phyloP scores from a whole-genome alignment of 768 basidiomycete species.

The Mycena haematopus region DNA sequence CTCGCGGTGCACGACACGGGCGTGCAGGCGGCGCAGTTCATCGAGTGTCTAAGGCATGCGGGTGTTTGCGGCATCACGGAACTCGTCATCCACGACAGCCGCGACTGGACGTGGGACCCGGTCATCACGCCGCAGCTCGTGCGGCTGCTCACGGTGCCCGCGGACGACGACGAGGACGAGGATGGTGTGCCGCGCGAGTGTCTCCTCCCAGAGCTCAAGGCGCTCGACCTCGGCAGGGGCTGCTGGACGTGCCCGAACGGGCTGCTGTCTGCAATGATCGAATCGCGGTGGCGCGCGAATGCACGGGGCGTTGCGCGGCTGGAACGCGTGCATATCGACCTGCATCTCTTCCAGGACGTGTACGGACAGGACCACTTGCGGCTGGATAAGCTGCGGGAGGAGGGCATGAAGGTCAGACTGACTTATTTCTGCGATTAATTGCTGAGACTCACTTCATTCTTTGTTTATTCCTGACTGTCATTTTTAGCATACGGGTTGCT shows the following conservation, averaged over 20 bases:
- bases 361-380: slow-evolving; percentile 40
- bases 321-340: slow-evolving; percentile 37
- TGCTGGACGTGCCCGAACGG: slow-evolving; percentile 38
- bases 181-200: slow-evolving; percentile 1
- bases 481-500: slow-evolving; percentile 23
- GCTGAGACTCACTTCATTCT: neutral
- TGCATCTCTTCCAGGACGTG: slow-evolving; percentile 34
- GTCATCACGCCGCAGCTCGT: slow-evolving; percentile 39
- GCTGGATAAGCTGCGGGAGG: slow-evolving; percentile 39
- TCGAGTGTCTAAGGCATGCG: slow-evolving; percentile 36
- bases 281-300: slow-evolving; percentile 40
- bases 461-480: neutral
- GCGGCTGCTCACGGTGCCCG: slow-evolving; percentile 35
- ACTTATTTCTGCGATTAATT: slow-evolving; percentile 26
- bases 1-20: slow-evolving; percentile 43
- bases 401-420: slow-evolving; percentile 40
- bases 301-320: slow-evolving; percentile 34
- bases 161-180: neutral
- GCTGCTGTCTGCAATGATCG: slow-evolving; percentile 42
- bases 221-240: slow-evolving; percentile 39
- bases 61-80: slow-evolving; percentile 37
- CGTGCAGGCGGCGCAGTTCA: slow-evolving; percentile 38
- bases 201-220: slow-evolving; percentile 38
- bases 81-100: slow-evolving; percentile 41
- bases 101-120: slow-evolving; percentile 43